phyloP scores from a whole-genome alignment of 345 rosid species.

The Toxicodendron radicans region DNA sequence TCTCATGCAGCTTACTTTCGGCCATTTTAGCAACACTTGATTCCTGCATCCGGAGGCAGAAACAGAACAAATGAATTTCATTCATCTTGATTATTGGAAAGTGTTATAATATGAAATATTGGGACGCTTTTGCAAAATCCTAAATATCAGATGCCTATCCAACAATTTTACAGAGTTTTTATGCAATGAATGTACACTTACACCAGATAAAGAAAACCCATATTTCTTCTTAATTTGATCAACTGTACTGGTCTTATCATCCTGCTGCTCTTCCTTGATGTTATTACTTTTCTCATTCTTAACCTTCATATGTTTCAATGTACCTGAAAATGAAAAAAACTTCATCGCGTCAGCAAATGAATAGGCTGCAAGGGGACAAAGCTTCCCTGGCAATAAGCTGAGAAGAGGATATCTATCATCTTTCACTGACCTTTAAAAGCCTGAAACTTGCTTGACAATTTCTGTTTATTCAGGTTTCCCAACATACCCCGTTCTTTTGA shows the following conservation, averaged over 20 bases:
- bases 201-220: slow-evolving; percentile 65
- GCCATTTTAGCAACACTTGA: slow-evolving; percentile 71
- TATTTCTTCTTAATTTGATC: slow-evolving; percentile 92
- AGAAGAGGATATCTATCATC: background rate
- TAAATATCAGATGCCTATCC: background rate
- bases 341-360: background rate
- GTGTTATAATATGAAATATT: background rate
- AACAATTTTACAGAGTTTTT: too few relatives aligned
- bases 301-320: slow-evolving; percentile 61
- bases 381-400: background rate
- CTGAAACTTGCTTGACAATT: slow-evolving; percentile 67
- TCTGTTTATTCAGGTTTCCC: slow-evolving; percentile 67
- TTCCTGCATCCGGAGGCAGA: slow-evolving; percentile 47
- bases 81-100: background rate
- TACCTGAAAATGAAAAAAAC: slow-evolving; percentile 41
- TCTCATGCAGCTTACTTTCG: slow-evolving; percentile 83
- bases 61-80: background rate
- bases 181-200: slow-evolving; percentile 35
- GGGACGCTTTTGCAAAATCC: background rate
- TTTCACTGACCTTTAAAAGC: slow-evolving; percentile 53
- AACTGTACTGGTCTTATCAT: slow-evolving; percentile 49
- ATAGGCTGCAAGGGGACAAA: background rate
- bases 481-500: slow-evolving; percentile 65
- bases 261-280: slow-evolving; percentile 58
- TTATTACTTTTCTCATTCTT: slow-evolving; percentile 59